These are phyloP conservation scores for Oryza longistaminata DNA, from an alignment of 176 grass and related monocot genomes.

Conservation along the genomic window DNA sequence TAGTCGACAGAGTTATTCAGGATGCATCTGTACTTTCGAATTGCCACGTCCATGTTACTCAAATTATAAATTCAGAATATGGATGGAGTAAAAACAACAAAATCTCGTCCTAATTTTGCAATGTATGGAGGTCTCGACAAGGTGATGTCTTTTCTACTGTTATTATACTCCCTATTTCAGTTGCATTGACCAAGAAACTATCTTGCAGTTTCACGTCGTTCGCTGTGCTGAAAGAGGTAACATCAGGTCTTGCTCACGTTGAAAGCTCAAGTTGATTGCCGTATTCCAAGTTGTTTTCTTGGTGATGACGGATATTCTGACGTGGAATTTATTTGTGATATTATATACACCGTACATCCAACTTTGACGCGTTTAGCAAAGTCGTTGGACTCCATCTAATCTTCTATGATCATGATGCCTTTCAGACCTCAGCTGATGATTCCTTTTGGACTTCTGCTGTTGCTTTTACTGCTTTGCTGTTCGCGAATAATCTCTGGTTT, in stretches of 20 bases:
- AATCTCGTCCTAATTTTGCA: not conserved
- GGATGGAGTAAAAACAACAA: not conserved
- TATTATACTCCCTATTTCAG: too few species aligned
- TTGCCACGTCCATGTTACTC: too few species aligned
- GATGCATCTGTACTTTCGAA: not conserved
- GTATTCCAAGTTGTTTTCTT: not conserved
- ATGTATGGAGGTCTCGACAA: too few species aligned
- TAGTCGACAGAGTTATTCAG: too few species aligned
- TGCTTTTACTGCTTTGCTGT: too few species aligned
- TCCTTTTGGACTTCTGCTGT: not conserved
- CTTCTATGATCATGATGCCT: not conserved
- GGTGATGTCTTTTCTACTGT: too few species aligned
- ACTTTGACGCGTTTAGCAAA: not conserved
- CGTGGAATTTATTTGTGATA: not conserved
- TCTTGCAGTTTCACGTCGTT: not conserved
- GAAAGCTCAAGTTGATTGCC: slow-evolving; percentile 1
- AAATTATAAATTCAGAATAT: too few species aligned
- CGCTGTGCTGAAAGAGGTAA: not conserved
- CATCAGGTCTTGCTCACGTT: not conserved
- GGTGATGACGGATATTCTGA: not conserved
- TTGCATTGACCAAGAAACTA: not conserved
- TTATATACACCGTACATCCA: not conserved
- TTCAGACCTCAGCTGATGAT: not conserved
- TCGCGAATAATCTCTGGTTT: not conserved
- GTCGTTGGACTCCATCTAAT: not conserved